A percentile compares a stretch with the other conserved stretches of the same genome.
These are phyloP conservation scores for Artemisia tridentata DNA, from an alignment of 129 eudicot species.

Conservation along the genomic window DNA sequence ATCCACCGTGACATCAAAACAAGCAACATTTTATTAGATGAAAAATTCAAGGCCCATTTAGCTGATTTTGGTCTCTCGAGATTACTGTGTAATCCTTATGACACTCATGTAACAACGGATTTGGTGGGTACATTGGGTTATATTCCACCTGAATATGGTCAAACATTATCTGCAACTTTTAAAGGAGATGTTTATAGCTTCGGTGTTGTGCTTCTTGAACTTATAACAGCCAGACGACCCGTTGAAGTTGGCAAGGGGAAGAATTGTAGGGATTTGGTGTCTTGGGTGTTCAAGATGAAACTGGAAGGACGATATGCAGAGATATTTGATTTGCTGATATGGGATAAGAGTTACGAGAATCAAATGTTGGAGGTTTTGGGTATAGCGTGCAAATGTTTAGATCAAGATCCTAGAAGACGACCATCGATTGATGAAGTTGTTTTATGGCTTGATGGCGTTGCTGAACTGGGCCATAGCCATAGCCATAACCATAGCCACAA, in stretches of 20 bases:
- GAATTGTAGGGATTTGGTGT: conserved; percentile 81
- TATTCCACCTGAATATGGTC: conserved; percentile 93
- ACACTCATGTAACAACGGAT: conserved; percentile 95
- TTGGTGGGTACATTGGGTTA: conserved; percentile 97
- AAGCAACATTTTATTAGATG: conserved; percentile 83
- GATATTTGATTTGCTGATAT: conserved; percentile 62
- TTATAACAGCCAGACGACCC: conserved; percentile 82
- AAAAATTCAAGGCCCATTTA: conserved; percentile 81
- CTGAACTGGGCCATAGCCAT: conserved; percentile 17
- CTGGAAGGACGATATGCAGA: conserved; percentile 60
- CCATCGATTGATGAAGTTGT: conserved; percentile 88
- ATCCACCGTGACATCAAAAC: conserved; percentile 92
- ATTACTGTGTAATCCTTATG: conserved; percentile 63
- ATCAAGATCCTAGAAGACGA: conserved; percentile 71
- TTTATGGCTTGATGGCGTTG: conserved; percentile 77
- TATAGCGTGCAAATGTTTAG: conserved; percentile 82
- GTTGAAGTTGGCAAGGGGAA: conserved; percentile 95
- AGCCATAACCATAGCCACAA: neutral
- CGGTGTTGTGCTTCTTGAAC: conserved; percentile 90
- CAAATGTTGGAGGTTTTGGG: conserved; percentile 69
- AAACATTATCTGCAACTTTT: conserved; percentile 78
- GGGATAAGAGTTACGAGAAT: conserved; percentile 60
- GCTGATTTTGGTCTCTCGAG: conserved; percentile 96
- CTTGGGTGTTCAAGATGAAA: conserved; percentile 91
- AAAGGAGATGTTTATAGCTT: conserved; percentile 96